Conservation (phyloP, 805 yeast genomes). For the Metschnikowia continentalis region DNA sequence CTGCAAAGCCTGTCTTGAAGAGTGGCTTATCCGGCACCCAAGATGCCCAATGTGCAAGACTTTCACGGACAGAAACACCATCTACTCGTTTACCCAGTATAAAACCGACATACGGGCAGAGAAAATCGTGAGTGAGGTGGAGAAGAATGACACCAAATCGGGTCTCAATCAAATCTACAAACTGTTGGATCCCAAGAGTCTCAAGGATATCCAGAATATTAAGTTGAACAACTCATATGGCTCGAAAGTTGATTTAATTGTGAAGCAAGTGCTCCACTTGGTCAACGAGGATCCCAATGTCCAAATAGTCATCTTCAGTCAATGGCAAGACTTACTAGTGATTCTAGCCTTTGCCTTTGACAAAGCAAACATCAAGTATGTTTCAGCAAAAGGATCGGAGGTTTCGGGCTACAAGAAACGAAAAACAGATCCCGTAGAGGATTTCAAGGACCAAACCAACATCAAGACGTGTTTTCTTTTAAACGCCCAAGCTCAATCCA, state of each 20-base stretch:
- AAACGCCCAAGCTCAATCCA: constrained; percentile 81
- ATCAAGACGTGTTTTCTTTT: constrained; percentile 77
- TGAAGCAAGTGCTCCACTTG: constrained; percentile 66
- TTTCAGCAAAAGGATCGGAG: constrained; percentile 48
- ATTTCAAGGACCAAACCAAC: constrained; percentile 54
- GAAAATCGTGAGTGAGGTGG: constrained; percentile 17
- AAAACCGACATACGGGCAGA: constrained; percentile 49
- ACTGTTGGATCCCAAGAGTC: constrained; percentile 37
- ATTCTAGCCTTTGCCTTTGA: constrained; percentile 64
- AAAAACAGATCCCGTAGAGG: constrained; percentile 34
- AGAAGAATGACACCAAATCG: constrained; percentile 1
- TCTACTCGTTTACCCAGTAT: constrained; percentile 67
- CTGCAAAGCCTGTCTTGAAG: constrained; percentile 73
- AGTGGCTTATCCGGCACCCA: constrained; percentile 59
- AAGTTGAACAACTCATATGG: constrained; percentile 53
- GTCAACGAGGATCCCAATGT: constrained; percentile 53
- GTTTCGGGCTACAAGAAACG: constrained; percentile 4
- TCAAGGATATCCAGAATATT: constrained; percentile 42
- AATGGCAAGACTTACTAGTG: constrained; percentile 73
- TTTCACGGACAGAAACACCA: constrained; percentile 42
- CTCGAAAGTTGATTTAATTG: constrained; percentile 79
- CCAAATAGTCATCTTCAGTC: constrained; percentile 86
- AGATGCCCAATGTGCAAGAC: constrained; percentile 83
- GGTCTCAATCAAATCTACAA: constrained; percentile 33
- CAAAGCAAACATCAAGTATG: constrained; percentile 50